These are phyloP conservation scores for Gossypium gossypioides DNA, from an alignment of 441 rosid species.

Conservation along the genomic window DNA sequence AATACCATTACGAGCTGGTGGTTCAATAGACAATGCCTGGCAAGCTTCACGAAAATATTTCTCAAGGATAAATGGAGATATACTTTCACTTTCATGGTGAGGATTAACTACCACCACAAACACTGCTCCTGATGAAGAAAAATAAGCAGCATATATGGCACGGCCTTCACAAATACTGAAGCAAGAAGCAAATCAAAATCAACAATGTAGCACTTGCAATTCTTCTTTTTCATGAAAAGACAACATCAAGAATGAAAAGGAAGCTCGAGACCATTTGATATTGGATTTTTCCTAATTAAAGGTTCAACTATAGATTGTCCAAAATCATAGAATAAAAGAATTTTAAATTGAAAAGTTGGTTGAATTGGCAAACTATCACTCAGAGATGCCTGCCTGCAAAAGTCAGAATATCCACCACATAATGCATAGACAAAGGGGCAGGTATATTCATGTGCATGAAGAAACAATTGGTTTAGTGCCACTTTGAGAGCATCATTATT, in stretches of 20 bases:
- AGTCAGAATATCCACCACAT: not conserved
- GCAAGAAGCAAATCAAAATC: constrained; percentile 11
- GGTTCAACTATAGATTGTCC: not conserved
- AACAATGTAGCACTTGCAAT: constrained; percentile 5
- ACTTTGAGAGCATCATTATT: not conserved
- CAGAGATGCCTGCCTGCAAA: not conserved
- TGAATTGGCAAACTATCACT: not conserved
- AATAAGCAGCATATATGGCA: constrained; percentile 58
- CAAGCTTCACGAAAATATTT: constrained; percentile 84
- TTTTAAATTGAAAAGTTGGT: not conserved
- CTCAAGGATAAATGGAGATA: constrained; percentile 65
- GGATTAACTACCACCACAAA: constrained; percentile 69
- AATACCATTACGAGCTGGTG: constrained; percentile 32
- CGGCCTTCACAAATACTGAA: constrained; percentile 72
- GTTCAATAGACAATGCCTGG: constrained; percentile 50
- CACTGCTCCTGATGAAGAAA: constrained; percentile 42
- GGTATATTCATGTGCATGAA: not conserved
- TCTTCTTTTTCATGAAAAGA: not conserved
- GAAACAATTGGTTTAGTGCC: not conserved
- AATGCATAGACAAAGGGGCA: not conserved
- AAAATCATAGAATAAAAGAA: not conserved
- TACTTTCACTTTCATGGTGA: constrained; percentile 48
- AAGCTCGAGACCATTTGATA: constrained; percentile 1
- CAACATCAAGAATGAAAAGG: not conserved
- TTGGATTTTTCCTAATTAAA: not conserved